phyloP scores from a whole-genome alignment of 495 filamentous ascomycete genomes.

The Geoglossum glabrum region DNA sequence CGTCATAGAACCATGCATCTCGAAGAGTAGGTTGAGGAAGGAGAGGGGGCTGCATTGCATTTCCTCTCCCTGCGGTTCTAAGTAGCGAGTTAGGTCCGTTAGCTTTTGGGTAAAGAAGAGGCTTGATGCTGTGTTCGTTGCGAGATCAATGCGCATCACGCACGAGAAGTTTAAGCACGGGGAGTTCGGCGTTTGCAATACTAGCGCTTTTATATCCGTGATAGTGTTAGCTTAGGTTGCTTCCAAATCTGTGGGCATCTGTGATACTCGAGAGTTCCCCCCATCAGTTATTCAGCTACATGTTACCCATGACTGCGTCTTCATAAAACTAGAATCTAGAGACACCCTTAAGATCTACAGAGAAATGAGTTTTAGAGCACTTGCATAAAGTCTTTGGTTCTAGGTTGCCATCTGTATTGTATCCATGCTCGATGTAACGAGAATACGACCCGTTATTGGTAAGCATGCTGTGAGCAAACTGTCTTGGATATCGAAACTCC shows the following conservation, averaged over 20 bases:
- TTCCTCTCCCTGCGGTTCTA: not conserved
- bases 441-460: not conserved
- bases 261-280: not conserved
- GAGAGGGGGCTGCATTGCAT: not conserved
- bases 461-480: not conserved
- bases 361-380: too few species aligned
- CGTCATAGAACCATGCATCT: not conserved
- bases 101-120: not conserved
- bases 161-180: not conserved
- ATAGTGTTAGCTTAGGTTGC: not conserved
- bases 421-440: not conserved
- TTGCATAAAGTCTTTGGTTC: not conserved
- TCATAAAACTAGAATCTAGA: too few species aligned
- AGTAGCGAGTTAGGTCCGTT: not conserved
- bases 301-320: too few species aligned
- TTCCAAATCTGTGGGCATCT: not conserved
- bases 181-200: not conserved
- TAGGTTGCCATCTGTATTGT: not conserved
- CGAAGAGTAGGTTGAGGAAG: not conserved
- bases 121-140: not conserved
- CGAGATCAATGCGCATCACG: not conserved
- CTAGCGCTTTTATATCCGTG: not conserved
- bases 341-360: too few species aligned
- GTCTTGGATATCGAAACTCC: not conserved
- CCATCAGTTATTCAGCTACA: too few species aligned